A percentile compares a stretch with the other conserved stretches of the same genome.
These are phyloP conservation scores for Kondoa subrosea DNA, from an alignment of 768 basidiomycete genomes.

Conservation along the genomic window DNA sequence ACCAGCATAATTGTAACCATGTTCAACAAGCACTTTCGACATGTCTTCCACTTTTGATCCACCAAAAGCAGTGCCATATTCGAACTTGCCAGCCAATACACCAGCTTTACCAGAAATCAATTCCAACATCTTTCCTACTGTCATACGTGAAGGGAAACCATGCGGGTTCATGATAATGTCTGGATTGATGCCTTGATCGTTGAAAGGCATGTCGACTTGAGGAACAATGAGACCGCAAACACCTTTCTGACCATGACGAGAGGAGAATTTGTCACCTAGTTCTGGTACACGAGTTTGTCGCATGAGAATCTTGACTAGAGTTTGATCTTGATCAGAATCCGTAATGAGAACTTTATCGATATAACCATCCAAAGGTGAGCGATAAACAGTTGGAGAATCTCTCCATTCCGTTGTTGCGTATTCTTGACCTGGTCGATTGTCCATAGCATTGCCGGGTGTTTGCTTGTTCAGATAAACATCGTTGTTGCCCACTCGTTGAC, in stretches of 20 bases:
- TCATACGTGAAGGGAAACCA: conserved; percentile 81
- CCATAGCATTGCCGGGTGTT: conserved; percentile 80
- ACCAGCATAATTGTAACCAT: conserved; percentile 94
- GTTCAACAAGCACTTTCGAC: conserved; percentile 83
- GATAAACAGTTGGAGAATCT: conserved; percentile 81
- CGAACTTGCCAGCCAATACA: conserved; percentile 68
- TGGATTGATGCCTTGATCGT: conserved; percentile 73
- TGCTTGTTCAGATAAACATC: conserved; percentile 97
- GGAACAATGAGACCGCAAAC: conserved; percentile 97
- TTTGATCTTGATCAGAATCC: conserved; percentile 77
- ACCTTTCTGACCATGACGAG: conserved; percentile 94
- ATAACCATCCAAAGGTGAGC: conserved; percentile 42
- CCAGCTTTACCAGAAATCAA: conserved; percentile 92
- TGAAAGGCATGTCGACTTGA: conserved; percentile 98
- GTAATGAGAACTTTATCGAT: conserved; percentile 97
- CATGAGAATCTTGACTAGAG: conserved; percentile 88
- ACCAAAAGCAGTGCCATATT: conserved; percentile 91
- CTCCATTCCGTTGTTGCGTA: conserved; percentile 43
- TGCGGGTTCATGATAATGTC: conserved; percentile 99
- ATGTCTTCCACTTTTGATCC: conserved; percentile 99
- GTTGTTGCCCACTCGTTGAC: conserved; percentile 78
- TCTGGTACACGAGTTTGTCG: conserved; percentile 93
- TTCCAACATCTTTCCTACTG: conserved; percentile 99
- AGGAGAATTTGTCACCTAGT: conserved; percentile 96
- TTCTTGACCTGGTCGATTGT: conserved; percentile 36